A percentile compares a stretch with the other conserved stretches of the same genome.
Conservation (phyloP, 2,329 filamentous ascomycete genomes). For the Colletotrichum sp. region DNA sequence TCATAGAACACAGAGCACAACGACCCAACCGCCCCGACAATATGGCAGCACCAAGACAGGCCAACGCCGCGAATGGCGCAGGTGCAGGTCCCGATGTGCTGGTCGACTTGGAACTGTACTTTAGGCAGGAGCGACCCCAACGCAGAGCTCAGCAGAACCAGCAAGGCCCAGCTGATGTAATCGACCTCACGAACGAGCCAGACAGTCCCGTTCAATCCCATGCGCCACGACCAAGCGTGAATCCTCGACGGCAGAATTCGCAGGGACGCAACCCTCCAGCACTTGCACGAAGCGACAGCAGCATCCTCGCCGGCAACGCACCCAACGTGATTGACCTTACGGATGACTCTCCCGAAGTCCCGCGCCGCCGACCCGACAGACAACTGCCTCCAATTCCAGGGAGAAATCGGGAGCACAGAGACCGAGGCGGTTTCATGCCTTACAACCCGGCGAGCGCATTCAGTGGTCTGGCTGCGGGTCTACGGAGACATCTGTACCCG, state of each 20-base stretch:
- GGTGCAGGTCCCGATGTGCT: conserved; percentile 25
- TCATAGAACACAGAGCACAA: background rate
- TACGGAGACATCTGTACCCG: conserved; percentile 6
- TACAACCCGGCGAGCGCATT: conserved; percentile 1
- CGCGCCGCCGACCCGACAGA: conserved; percentile 2
- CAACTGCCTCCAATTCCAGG: conserved; percentile 18
- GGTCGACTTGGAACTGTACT: conserved; percentile 28
- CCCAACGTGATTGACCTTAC: conserved; percentile 57
- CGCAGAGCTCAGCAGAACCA: conserved; percentile 5
- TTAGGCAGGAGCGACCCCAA: background rate
- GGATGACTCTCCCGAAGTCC: conserved; percentile 42
- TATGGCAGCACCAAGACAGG: background rate
- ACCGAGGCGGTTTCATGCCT: background rate
- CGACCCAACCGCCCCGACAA: background rate
- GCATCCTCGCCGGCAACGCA: conserved; percentile 35
- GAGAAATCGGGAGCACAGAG: conserved; percentile 12
- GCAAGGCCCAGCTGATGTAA: conserved; percentile 35
- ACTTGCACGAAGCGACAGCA: conserved; percentile 50
- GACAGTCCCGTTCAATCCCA: conserved; percentile 44
- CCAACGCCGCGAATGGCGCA: background rate
- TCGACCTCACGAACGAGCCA: conserved; percentile 56
- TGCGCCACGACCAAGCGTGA: conserved; percentile 25
- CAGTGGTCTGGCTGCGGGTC: conserved; percentile 7
- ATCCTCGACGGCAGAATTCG: conserved; percentile 47
- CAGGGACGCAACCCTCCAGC: conserved; percentile 45